These are phyloP conservation scores for Dipteronia dyeriana DNA, from an alignment of 345 rosid species.

Conservation along the genomic window DNA sequence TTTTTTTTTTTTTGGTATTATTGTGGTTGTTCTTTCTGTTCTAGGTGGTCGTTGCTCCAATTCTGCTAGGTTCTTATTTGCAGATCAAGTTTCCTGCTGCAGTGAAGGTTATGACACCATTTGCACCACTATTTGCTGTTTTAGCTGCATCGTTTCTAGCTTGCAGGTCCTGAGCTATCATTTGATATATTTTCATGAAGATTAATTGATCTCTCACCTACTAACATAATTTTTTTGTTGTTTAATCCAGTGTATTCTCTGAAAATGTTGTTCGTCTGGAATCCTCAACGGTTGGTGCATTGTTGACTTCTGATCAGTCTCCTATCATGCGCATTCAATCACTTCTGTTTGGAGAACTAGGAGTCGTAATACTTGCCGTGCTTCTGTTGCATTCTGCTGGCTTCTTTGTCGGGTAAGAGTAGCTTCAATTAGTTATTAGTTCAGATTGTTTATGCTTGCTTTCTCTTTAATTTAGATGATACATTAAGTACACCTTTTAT, in stretches of 20 bases:
- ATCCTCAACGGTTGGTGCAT: conserved; percentile 42
- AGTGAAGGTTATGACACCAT: conserved; percentile 52
- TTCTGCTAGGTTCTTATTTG: conserved; percentile 58
- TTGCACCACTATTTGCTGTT: conserved; percentile 62
- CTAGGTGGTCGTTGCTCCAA: conserved; percentile 64
- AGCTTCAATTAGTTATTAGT: not conserved
- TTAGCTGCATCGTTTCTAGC: conserved; percentile 60
- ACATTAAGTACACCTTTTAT: not conserved
- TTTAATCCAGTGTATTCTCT: conserved; percentile 52
- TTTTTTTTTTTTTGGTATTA: not conserved
- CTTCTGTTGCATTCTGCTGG: conserved; percentile 57
- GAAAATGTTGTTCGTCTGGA: conserved; percentile 54
- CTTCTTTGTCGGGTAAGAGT: conserved; percentile 60
- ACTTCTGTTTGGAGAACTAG: conserved; percentile 51
- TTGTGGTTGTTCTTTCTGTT: conserved; percentile 4
- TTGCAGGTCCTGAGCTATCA: conserved; percentile 46
- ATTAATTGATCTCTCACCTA: conserved; percentile 1
- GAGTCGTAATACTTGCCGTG: conserved; percentile 46
- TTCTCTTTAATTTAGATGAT: not conserved
- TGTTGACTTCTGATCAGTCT: conserved; percentile 40
- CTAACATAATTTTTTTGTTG: not conserved
- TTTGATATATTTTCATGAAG: not conserved
- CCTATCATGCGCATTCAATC: conserved; percentile 29
- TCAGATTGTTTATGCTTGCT: not conserved
- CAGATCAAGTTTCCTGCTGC: conserved; percentile 52